Evolutionary conservation across 768 basidiomycete species (phyloP).

Genomic region (Mycena capillaripes): DNA sequence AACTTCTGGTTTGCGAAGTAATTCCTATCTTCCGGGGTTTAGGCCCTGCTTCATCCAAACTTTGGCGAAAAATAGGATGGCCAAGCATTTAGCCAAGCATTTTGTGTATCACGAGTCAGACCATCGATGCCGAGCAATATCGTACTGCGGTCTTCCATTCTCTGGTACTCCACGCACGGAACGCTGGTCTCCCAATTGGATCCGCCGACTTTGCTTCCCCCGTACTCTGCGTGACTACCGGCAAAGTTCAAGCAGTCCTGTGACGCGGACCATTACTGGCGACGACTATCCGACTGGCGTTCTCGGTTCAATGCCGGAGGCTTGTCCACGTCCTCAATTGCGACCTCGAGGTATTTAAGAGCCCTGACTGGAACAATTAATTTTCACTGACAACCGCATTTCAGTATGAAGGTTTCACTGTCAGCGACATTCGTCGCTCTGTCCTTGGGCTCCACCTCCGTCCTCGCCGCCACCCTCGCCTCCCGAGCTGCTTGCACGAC

Average conservation of each 20-base stretch:
- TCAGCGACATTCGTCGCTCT: constrained; percentile 13
- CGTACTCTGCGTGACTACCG: not conserved
- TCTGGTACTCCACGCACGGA: not conserved
- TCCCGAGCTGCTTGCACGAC: constrained; percentile 12
- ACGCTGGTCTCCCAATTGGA: constrained; percentile 4
- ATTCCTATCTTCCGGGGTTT: constrained; percentile 1
- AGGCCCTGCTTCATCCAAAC: not conserved
- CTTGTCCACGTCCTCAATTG: not conserved
- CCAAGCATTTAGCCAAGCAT: constrained; percentile 11
- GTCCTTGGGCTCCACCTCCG: constrained; percentile 9
- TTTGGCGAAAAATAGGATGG: constrained; percentile 2
- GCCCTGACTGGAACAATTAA: not conserved
- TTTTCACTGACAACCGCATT: constrained; percentile 6
- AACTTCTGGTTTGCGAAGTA: not conserved
- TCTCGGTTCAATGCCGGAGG: constrained; percentile 13
- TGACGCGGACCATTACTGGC: constrained; percentile 8
- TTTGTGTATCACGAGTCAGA: constrained; percentile 2
- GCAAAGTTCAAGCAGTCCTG: constrained; percentile 2
- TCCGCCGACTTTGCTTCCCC: not conserved
- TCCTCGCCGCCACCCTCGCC: constrained; percentile 14
- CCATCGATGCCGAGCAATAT: no score
- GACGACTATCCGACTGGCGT: constrained; percentile 9
- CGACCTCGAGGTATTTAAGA: constrained; percentile 5
- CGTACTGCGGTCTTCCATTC: constrained; percentile 1
- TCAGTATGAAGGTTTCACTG: constrained; percentile 16